Base-by-base conservation (phyloP, 1,284 basidiomycete genomes). In the Pseudozyma thailandica region DNA sequence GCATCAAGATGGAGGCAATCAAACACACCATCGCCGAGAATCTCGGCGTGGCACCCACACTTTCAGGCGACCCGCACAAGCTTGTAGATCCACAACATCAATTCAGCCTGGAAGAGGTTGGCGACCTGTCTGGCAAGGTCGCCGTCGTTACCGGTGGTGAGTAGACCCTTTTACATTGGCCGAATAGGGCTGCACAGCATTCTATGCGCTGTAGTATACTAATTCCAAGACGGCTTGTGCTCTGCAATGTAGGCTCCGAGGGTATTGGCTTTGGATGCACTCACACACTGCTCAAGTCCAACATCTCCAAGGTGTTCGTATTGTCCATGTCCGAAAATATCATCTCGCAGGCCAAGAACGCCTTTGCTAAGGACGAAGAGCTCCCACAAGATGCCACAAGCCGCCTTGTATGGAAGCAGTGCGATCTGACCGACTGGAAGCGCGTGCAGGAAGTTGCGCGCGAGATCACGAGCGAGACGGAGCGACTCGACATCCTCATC, bases 391-490 rank as follows among this genome's bases (percentile, higher is more conserved):
- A 48, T 16, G 49, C 53, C 9, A 33, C 48, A 1, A 9, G 35
- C 8, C 42, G 53, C 7, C 18, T 63, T 7, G 52, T 51, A 2
- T 63, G 60, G 60, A 63, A 56, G 53, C 53, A 49, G 23, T 63
- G 60, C 49, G 60, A 63, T 44, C 45, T 63, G 37, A 56, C 44
- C 10, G 60, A 63, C n/a, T 63, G 52, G 52, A 50, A 63, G 30
- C 37, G 26, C 4, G 60, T 63, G 10, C 60, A 63, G 33, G 28
- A 56, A 27, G 53, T 63, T 23, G 60, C 46, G n/a, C 52, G 45
- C 12, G 52, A 63, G 48, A 52, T 63, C 44, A 56, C 28, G 5
- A 27, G 43, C 30, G 60, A 63, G 20, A 52, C 60, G 0, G 53
- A 63, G 9, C 60, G 60, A 3, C 39, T 63, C 16, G 60, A 63